Percentiles rank a stretch among this genome's conserved stretches.
These are phyloP conservation scores for Carex littledalei DNA, from an alignment of 176 grass and related monocot genomes.

Conservation along the genomic window DNA sequence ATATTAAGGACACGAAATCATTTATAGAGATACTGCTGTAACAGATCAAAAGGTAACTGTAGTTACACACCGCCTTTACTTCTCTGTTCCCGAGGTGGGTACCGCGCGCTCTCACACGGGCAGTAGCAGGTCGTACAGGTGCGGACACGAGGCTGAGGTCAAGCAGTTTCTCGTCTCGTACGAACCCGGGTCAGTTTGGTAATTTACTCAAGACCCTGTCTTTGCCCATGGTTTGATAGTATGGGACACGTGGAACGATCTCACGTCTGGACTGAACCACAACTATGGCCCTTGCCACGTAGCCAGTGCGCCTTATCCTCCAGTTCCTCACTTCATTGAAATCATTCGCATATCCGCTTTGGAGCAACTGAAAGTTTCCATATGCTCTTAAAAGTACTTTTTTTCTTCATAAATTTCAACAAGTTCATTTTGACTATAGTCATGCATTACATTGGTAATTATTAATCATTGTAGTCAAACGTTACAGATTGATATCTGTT, in stretches of 20 bases:
- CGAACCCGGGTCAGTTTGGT: background rate
- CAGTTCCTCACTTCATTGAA: background rate
- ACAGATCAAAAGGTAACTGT: background rate
- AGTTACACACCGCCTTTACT: conserved; percentile 6
- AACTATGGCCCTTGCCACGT: background rate
- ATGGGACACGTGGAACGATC: conserved; percentile 5
- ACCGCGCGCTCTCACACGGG: conserved; percentile 4
- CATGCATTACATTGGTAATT: too few species aligned
- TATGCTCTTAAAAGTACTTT: background rate
- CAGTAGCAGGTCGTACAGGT: conserved; percentile 5
- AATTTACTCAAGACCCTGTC: background rate
- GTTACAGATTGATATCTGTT: background rate
- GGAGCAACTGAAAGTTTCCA: background rate
- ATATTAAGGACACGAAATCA: background rate
- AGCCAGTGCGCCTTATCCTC: conserved; percentile 15
- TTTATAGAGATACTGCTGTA: background rate
- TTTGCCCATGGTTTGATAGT: background rate
- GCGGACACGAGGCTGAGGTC: conserved; percentile 18
- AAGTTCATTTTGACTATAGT: background rate
- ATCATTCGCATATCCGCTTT: background rate
- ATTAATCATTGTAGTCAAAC: background rate
- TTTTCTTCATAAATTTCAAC: background rate
- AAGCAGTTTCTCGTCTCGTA: conserved; percentile 2
- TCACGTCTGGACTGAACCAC: background rate
- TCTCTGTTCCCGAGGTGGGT: conserved; percentile 1